Evolutionary conservation across 1,139 yeast genomes (phyloP).

Genomic region (Pichia norvegensis): DNA sequence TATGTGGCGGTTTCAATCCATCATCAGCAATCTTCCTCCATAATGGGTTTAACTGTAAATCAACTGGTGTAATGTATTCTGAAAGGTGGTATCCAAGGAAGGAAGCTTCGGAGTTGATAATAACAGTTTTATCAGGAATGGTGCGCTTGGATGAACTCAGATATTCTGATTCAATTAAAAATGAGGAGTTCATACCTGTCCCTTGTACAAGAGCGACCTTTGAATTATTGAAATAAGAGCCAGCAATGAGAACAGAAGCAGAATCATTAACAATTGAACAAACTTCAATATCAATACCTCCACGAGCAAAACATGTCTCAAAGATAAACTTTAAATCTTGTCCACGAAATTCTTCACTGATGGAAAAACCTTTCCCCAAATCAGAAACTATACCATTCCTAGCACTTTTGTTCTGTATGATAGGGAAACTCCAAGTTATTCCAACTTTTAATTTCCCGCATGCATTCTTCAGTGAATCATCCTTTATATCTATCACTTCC

Average conservation of each 20-base stretch:
- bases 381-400: conserved; percentile 40
- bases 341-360: conserved; percentile 35
- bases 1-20: conserved; percentile 8
- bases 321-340: conserved; percentile 38
- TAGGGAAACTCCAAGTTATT: conserved; percentile 47
- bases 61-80: conserved; percentile 3
- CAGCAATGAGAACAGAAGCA: conserved; percentile 27
- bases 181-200: conserved; percentile 30
- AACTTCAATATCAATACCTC: conserved; percentile 17
- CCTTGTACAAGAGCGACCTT: conserved; percentile 29
- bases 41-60: conserved; percentile 6
- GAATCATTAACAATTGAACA: conserved; percentile 30
- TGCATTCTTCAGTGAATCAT: not conserved
- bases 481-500: not conserved
- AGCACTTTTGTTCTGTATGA: conserved; percentile 34
- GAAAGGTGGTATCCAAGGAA: conserved; percentile 25
- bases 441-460: conserved; percentile 5
- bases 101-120: conserved; percentile 29
- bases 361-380: conserved; percentile 46
- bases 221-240: conserved; percentile 22
- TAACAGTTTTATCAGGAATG: conserved; percentile 5
- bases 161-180: conserved; percentile 10
- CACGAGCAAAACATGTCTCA: conserved; percentile 27
- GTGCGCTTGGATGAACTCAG: not conserved
- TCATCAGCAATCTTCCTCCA: conserved; percentile 9